These are phyloP conservation scores for Cavenderia fasciculata DNA, from an alignment of 78 protist genomes.

Conservation along the genomic window DNA sequence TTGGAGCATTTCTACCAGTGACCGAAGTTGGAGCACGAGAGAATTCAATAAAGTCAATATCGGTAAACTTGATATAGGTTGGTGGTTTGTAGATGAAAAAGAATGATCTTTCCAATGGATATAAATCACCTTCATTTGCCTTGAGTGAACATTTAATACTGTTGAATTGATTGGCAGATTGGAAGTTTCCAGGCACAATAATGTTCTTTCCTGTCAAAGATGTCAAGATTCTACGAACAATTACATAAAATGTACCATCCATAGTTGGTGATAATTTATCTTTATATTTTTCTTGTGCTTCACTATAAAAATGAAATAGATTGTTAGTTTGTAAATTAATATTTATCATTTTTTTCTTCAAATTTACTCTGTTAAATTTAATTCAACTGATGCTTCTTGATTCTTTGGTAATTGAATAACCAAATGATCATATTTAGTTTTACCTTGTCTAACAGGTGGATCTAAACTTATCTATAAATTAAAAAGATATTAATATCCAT, in stretches of 20 bases:
- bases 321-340: background rate
- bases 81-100: conserved; percentile 87
- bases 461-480: conserved; percentile 55
- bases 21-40: conserved; percentile 22
- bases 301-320: background rate
- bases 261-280: conserved; percentile 31
- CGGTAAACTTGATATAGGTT: conserved; percentile 50
- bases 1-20: background rate
- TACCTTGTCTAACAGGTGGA: conserved; percentile 85
- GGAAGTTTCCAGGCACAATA: conserved; percentile 28
- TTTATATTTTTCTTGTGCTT: conserved; percentile 34
- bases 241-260: background rate
- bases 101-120: conserved; percentile 80
- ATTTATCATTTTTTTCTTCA: background rate
- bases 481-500: background rate
- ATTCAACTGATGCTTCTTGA: background rate
- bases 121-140: conserved; percentile 80
- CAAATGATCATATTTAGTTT: conserved; percentile 75
- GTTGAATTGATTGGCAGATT: background rate
- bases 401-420: conserved; percentile 64
- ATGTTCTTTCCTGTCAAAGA: conserved; percentile 61
- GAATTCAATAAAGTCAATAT: conserved; percentile 62
- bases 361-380: conserved; percentile 27
- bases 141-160: conserved; percentile 75
- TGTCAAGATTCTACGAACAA: conserved; percentile 32